Percentiles rank a stretch among this genome's conserved stretches.
Conservation (phyloP, 1,139 yeast genomes). For the Pneumocystis carinii region DNA sequence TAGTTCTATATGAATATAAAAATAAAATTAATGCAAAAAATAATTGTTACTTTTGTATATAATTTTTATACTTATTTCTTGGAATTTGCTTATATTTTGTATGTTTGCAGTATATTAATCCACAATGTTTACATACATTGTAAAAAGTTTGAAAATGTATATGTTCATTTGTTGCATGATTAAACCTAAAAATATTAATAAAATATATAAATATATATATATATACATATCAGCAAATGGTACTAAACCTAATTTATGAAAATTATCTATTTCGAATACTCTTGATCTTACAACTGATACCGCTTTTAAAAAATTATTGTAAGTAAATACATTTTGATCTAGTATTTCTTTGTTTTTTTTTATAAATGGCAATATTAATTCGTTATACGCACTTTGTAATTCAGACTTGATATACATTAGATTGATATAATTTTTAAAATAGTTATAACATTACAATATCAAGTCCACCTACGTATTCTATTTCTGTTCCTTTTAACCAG, state of each 20-base stretch:
- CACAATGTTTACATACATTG: constrained; percentile 62
- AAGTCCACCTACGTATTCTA: constrained; percentile 47
- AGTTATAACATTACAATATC: constrained; percentile 31
- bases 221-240: constrained; percentile 66
- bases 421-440: not conserved
- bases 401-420: constrained; percentile 17
- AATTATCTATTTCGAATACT: constrained; percentile 66
- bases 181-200: constrained; percentile 25
- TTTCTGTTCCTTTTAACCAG: constrained; percentile 49
- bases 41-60: constrained; percentile 46
- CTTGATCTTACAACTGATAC: constrained; percentile 45
- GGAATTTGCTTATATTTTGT: constrained; percentile 73
- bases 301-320: constrained; percentile 23
- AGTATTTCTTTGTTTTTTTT: constrained; percentile 15
- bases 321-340: constrained; percentile 14
- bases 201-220: not conserved
- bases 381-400: constrained; percentile 26
- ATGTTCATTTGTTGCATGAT: constrained; percentile 43
- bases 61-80: constrained; percentile 81
- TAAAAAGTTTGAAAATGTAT: constrained; percentile 63
- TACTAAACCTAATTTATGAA: constrained; percentile 58
- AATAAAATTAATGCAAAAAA: not conserved
- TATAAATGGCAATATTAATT: constrained; percentile 34
- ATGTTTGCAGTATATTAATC: constrained; percentile 34
- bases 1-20: not conserved